Evolutionary conservation across 2,329 filamentous ascomycete genomes (phyloP), one percentile per base, ranked within the genome.

Genomic region (Ciborinia camelliae): DNA sequence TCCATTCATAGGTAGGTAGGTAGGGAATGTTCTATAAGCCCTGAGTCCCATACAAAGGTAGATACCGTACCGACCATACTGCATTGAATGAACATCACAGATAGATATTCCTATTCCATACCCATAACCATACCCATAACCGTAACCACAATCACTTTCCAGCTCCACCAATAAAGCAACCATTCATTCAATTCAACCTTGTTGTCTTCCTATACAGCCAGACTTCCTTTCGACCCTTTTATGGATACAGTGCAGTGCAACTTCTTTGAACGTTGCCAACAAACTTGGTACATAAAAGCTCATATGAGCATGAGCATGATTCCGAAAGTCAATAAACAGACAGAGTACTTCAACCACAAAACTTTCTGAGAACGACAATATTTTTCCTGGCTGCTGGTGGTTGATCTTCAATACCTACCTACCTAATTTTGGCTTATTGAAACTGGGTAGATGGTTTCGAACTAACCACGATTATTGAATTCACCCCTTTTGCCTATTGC

Each of bases 401-500:
- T 20, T 41, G 39, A 6, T 30, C 15, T 51, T 30, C 3, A 6
- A n/a, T 32, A 32, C n/a, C n/a, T n/a, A n/a, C n/a, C n/a, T n/a
- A n/a, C n/a, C n/a, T n/a, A n/a, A 10, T 32, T 51, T 32, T 51
- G 28, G 14, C 20, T 30, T 10, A 2, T 12, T 51, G 28, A 18
- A 15, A 12, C 26, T 20, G 15, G 48, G 7, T 30, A 28, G 23
- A 26, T n/a, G 28, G 45, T 23, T 15, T 8, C 14, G 15, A 18
- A 51, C 15, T 1, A 30, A 51, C 3, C 26, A 51, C 15, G 2
- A 20, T 20, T 30, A 30, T 30, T 30, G n/a, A 4, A 57, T 57
- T 57, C 39, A 45, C 53, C 39, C 54, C 54, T 28, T 35, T 57
- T 41, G n/a, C 43, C 10, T 32, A n/a, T n/a, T n/a, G n/a, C 37